Conservation (phyloP, 2,329 filamentous ascomycete species). For the Apiospora phragmitis region DNA sequence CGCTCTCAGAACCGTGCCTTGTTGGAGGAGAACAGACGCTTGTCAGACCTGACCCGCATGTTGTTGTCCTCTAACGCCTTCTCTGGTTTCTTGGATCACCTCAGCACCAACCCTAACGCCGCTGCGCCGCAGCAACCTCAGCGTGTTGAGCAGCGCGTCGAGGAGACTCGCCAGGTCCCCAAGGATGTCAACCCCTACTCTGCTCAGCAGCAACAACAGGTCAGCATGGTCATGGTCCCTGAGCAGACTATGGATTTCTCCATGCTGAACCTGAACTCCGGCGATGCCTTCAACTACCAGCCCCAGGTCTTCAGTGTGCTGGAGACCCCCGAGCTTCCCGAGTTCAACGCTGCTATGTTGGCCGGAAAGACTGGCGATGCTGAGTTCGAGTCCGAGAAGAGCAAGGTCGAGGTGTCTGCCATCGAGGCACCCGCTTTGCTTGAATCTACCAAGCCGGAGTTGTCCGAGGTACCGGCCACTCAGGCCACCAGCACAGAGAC, state of each 20-base stretch:
- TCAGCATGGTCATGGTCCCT: conserved; percentile 81
- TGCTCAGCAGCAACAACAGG: conserved; percentile 60
- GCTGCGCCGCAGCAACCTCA: conserved; percentile 33
- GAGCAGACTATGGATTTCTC: conserved; percentile 77
- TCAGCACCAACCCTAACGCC: conserved; percentile 58
- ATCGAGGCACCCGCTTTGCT: conserved; percentile 46
- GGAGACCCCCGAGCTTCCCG: conserved; percentile 68
- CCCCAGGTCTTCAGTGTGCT: conserved; percentile 73
- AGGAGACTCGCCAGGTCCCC: conserved; percentile 51
- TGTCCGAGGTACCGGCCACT: conserved; percentile 29
- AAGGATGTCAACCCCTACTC: conserved; percentile 69
- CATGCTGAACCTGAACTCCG: conserved; percentile 61
- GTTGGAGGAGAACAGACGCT: conserved; percentile 79
- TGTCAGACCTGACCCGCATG: conserved; percentile 78
- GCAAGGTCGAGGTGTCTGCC: conserved; percentile 58
- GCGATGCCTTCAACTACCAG: conserved; percentile 58
- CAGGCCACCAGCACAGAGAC: conserved; percentile 19
- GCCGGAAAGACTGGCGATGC: conserved; percentile 69
- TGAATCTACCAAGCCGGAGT: conserved; percentile 32
- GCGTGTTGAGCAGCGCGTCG: conserved; percentile 40
- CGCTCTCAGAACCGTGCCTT: conserved; percentile 80
- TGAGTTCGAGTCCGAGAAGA: conserved; percentile 46
- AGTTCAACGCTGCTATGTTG: conserved; percentile 62
- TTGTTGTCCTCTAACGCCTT: conserved; percentile 80
- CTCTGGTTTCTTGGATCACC: conserved; percentile 73